Evolutionary conservation across 805 yeast species (phyloP).

Genomic region (Lachancea fermentati): DNA sequence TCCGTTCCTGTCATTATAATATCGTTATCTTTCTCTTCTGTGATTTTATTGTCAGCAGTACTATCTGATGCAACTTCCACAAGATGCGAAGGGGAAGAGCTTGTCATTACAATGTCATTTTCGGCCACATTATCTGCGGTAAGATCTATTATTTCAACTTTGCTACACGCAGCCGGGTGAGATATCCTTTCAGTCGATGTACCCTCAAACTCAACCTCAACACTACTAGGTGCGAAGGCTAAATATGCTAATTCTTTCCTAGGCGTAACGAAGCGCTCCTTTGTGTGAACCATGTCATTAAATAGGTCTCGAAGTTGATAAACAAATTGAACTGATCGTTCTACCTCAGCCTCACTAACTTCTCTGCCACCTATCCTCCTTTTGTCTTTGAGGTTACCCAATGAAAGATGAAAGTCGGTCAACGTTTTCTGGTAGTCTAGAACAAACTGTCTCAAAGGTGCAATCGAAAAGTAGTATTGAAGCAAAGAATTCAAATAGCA

Average conservation of each 20-base stretch:
- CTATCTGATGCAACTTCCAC: neutral
- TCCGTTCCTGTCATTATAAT: slow-evolving; percentile 8
- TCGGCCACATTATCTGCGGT: neutral
- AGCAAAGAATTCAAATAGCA: slow-evolving; percentile 88
- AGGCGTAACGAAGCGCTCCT: slow-evolving; percentile 67
- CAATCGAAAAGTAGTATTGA: slow-evolving; percentile 83
- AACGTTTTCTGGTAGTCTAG: slow-evolving; percentile 45
- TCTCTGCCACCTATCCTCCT: slow-evolving; percentile 85
- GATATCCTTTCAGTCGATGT: slow-evolving; percentile 16
- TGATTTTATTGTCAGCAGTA: neutral
- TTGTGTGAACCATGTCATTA: slow-evolving; percentile 58
- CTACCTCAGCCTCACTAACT: slow-evolving; percentile 73
- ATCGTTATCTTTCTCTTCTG: neutral
- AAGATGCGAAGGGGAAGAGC: too few relatives aligned
- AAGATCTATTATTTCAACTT: slow-evolving; percentile 6
- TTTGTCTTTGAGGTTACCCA: slow-evolving; percentile 28
- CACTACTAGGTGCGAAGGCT: slow-evolving; percentile 71
- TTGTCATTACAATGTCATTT: slow-evolving; percentile 2
- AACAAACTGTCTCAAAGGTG: slow-evolving; percentile 68
- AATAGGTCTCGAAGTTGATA: slow-evolving; percentile 67
- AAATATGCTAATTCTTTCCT: slow-evolving; percentile 78
- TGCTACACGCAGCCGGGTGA: neutral
- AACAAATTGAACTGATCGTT: slow-evolving; percentile 77
- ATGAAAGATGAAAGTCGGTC: slow-evolving; percentile 25
- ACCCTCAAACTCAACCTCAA: slow-evolving; percentile 53